phyloP scores from a whole-genome alignment of 1,139 yeast genomes.

The Debaryomyces sp. region DNA sequence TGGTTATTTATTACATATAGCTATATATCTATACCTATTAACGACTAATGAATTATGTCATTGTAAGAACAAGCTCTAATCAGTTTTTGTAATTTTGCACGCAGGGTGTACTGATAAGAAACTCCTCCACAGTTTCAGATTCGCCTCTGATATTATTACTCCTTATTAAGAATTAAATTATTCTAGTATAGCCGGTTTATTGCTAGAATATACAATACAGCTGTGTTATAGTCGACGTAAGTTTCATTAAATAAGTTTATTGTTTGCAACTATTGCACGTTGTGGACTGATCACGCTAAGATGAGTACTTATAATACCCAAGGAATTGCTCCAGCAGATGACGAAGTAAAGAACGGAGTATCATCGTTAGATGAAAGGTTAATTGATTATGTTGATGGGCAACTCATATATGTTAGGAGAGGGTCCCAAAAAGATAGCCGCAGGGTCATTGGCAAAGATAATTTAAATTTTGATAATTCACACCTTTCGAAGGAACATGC shows the following conservation, averaged over 20 bases:
- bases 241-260: background rate
- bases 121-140: background rate
- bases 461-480: conserved; percentile 32
- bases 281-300: background rate
- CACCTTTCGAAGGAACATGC: conserved; percentile 43
- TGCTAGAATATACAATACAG: background rate
- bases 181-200: background rate
- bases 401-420: conserved; percentile 23
- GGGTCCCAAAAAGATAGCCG: conserved; percentile 31
- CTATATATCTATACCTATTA: background rate
- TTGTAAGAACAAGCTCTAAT: background rate
- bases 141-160: conserved; percentile 3
- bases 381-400: conserved; percentile 18
- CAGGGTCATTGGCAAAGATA: conserved; percentile 27
- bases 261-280: background rate
- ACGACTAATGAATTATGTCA: background rate
- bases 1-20: background rate
- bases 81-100: conserved; percentile 4
- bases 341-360: conserved; percentile 3
- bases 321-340: background rate
- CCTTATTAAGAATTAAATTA: background rate
- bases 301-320: background rate
- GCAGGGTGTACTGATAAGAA: conserved; percentile 3
- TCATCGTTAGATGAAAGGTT: conserved; percentile 18
- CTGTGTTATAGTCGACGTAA: background rate